Percentiles rank a stretch among this genome's conserved stretches.
Evolutionary conservation across 163 green algal species (phyloP).

Genomic region (Chlamydomonas reinhardtii): DNA sequence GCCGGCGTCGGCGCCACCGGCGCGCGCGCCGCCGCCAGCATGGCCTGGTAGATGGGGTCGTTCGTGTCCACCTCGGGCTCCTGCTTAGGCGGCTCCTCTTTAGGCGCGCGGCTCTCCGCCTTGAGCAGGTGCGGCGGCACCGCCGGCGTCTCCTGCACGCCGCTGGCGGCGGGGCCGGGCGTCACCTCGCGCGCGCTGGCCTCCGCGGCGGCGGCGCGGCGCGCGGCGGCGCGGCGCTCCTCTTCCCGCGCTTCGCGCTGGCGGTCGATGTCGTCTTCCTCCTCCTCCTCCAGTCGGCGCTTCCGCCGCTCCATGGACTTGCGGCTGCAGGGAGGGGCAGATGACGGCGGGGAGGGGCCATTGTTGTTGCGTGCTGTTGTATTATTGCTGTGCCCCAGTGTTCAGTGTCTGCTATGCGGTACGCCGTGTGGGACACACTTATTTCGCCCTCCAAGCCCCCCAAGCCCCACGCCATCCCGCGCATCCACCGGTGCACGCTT

Average conservation of each 20-base stretch:
- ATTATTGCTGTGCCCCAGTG: too few relatives aligned
- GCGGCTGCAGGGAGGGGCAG: conserved; percentile 54
- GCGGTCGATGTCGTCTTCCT: conserved; percentile 67
- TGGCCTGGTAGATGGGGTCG: conserved; percentile 78
- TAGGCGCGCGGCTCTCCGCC: neutral
- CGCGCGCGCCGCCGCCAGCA: conserved; percentile 69
- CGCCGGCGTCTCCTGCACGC: conserved; percentile 16
- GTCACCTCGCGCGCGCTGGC: conserved; percentile 26
- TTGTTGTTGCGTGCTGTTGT: too few relatives aligned
- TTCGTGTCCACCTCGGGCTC: conserved; percentile 61
- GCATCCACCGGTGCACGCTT: too few relatives aligned
- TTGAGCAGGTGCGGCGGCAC: neutral
- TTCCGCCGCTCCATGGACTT: conserved; percentile 63
- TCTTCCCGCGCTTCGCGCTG: conserved; percentile 44
- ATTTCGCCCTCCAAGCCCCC: too few relatives aligned
- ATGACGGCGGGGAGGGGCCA: too few relatives aligned
- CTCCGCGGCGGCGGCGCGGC: conserved; percentile 10
- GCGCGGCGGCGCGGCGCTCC: conserved; percentile 28
- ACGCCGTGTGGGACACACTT: too few relatives aligned
- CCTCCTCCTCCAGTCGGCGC: conserved; percentile 63
- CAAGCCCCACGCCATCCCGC: too few relatives aligned
- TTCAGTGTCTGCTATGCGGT: too few relatives aligned
- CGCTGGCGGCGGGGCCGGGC: conserved; percentile 30
- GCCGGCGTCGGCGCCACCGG: conserved; percentile 6
- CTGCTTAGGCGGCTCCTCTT: conserved; percentile 18